Evolutionary conservation across 2,329 filamentous ascomycete species (phyloP), one percentile per base, ranked within the genome.

Genomic region (Raffaelea arxii): DNA sequence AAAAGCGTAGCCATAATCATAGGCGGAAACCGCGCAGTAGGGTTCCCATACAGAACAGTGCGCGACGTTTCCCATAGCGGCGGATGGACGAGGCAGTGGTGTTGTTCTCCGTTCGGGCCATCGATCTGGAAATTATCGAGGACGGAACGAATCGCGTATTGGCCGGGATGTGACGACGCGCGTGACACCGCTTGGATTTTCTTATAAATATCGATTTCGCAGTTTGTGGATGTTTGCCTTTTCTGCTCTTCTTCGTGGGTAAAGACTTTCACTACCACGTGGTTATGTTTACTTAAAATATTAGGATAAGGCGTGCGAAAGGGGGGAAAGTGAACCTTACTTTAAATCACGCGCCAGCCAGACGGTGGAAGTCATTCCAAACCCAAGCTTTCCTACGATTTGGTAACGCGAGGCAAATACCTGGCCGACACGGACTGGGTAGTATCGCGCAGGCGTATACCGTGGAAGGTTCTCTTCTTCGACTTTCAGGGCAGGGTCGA

Each of bases 361-460:
- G 9, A 47, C 46, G 3, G 46, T 47, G 4, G 43, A 41, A 50
- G 61, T 66, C 4, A 58, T 58, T 7, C 67, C 66, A 54, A 58
- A 66, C 0, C 65, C 66, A 6, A 70, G 56, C 51, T 70, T 69
- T 18, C 66, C 63, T 2, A 63, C 56, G 37, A 70, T 57, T 6
- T 53, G 57, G 46, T 69, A 69, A 35, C 62, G 56, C 19, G 53
- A 50, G 12, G 21, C 42, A 2, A 59, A 38, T 16, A 57, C 46
- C 42, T 58, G 14, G 32, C 32, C 45, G 40, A 58, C 63, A 30
- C 23, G 47, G 25, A 49, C 51, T 0, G 56, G 53, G 36, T 56
- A 59, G 43, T 57, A 59, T 2, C 16, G 7, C 6, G 32, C 16
- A 18, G 32, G 32, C 32, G 16, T 9, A 18, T 36, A 36, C 14